Conservation (phyloP, 176 grass and related monocot genomes). For the Urochloa ruziziensis region DNA sequence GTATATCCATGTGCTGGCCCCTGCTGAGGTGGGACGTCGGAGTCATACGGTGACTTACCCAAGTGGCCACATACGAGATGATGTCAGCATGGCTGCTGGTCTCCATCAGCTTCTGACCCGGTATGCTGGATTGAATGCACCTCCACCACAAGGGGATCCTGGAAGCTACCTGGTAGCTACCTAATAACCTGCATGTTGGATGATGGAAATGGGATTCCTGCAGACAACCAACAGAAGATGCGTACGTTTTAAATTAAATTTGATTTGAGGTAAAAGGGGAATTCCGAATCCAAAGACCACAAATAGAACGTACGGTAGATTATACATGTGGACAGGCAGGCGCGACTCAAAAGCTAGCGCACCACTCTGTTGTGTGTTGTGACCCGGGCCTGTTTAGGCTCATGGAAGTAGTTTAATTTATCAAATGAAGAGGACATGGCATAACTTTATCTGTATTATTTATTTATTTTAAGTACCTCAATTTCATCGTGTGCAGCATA, state of each 20-base stretch:
- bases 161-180: background rate
- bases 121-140: background rate
- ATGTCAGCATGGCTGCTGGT: constrained; percentile 5
- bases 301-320: background rate
- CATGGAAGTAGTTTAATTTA: no score
- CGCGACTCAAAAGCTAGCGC: background rate
- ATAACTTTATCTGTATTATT: no score
- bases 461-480: no score
- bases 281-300: background rate
- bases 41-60: background rate
- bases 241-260: background rate
- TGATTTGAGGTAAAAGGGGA: background rate
- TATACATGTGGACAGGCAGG: no score
- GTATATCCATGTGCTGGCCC: background rate
- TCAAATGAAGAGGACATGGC: no score
- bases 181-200: background rate
- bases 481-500: no score
- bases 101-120: background rate
- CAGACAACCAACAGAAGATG: background rate
- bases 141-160: background rate
- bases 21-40: background rate
- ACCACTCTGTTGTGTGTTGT: background rate
- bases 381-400: no score
- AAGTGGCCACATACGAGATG: background rate
- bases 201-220: background rate